Evolutionary conservation across 345 rosid genomes (phyloP).

Genomic region (Barbarea vulgaris): DNA sequence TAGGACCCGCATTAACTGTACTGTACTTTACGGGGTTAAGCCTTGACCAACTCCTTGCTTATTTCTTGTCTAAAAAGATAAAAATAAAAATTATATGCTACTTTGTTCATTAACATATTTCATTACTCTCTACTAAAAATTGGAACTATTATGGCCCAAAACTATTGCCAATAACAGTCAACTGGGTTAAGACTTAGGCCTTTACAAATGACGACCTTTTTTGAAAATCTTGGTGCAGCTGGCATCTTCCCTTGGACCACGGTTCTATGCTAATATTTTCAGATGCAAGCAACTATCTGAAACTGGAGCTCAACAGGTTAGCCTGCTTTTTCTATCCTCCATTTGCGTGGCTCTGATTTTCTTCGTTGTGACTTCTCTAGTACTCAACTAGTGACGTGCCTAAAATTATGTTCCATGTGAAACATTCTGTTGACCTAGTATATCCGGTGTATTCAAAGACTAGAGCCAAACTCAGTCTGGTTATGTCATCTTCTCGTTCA

Average conservation of each 20-base stretch:
- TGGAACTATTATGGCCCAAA: background rate
- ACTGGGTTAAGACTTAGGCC: background rate
- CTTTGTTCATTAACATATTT: background rate
- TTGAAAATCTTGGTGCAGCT: slow-evolving; percentile 57
- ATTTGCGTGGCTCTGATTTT: slow-evolving; percentile 9
- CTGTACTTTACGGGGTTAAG: slow-evolving; percentile 1
- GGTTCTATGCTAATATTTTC: slow-evolving; percentile 91
- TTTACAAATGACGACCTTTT: slow-evolving; percentile 29
- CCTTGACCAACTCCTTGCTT: slow-evolving; percentile 50
- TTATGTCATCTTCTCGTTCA: background rate
- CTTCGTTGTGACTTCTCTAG: background rate
- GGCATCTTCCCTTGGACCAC: slow-evolving; percentile 97
- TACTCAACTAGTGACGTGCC: slow-evolving; percentile 17
- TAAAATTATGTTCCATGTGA: slow-evolving; percentile 4
- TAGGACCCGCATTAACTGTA: background rate
- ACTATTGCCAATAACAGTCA: slow-evolving; percentile 1
- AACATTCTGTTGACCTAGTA: background rate
- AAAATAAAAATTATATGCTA: background rate
- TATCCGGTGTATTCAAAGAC: background rate
- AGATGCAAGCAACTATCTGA: slow-evolving; percentile 97
- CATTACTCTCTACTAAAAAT: slow-evolving; percentile 2
- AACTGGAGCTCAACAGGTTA: slow-evolving; percentile 98
- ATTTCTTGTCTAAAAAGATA: background rate
- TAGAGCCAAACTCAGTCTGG: slow-evolving; percentile 11
- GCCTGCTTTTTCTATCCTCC: slow-evolving; percentile 11